Percentiles rank a stretch among this genome's conserved stretches.
Conservation (phyloP, 2,329 filamentous ascomycete species). For the Moelleriella libera region DNA sequence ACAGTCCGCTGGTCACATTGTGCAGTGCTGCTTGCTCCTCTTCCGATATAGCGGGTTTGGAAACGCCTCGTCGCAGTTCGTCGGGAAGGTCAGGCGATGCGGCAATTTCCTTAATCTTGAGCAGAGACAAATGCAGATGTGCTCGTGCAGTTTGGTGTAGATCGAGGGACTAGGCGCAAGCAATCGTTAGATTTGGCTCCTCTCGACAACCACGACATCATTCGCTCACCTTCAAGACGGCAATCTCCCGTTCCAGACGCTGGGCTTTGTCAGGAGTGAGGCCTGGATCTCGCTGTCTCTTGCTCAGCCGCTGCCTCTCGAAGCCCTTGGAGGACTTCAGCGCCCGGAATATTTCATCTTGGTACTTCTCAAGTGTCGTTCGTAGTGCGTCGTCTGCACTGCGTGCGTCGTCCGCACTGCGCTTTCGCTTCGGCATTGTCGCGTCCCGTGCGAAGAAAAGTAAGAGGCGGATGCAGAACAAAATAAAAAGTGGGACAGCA, state of each 20-base stretch:
- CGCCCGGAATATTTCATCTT: conserved; percentile 48
- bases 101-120: conserved; percentile 38
- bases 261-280: conserved; percentile 33
- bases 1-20: conserved; percentile 45
- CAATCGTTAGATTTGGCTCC: background rate
- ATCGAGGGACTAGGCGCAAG: conserved; percentile 34
- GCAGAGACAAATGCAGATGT: conserved; percentile 38
- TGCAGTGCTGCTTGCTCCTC: conserved; percentile 38
- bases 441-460: background rate
- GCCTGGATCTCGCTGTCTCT: conserved; percentile 35
- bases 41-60: conserved; percentile 35
- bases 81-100: conserved; percentile 35
- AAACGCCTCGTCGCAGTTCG: conserved; percentile 28
- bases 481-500: no score
- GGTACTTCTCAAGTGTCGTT: conserved; percentile 36
- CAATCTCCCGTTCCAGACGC: conserved; percentile 47
- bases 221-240: conserved; percentile 34
- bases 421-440: conserved; percentile 45
- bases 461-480: no score
- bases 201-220: background rate
- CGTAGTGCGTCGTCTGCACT: conserved; percentile 27
- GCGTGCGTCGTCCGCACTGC: conserved; percentile 27
- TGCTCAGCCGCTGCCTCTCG: conserved; percentile 63
- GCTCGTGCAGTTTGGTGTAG: conserved; percentile 42
- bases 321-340: conserved; percentile 63